Percentiles rank a stretch among this genome's conserved stretches.
Evolutionary conservation across 225 moss, liverwort and hornwort genomes (phyloP).

Genomic region (Marchantia polymorpha): DNA sequence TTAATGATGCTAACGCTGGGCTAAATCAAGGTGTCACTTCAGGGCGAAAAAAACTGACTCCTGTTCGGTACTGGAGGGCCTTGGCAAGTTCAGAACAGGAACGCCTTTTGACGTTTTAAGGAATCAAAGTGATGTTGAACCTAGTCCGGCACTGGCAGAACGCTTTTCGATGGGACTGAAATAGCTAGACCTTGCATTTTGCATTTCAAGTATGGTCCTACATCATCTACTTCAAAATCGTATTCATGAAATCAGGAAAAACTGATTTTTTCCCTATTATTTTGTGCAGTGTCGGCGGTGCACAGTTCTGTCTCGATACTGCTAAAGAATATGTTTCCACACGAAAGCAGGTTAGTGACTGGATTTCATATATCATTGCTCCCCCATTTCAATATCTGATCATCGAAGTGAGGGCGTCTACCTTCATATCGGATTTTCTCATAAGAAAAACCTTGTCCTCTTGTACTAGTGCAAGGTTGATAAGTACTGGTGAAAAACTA

Average conservation of each 20-base stretch:
- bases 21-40: background rate
- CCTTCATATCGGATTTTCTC: background rate
- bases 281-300: conserved; percentile 64
- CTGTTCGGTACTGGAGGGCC: background rate
- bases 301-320: conserved; percentile 93
- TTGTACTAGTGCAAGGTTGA: background rate
- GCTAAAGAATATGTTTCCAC: conserved; percentile 81
- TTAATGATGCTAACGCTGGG: background rate
- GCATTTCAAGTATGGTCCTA: background rate
- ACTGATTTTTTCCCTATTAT: background rate
- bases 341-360: conserved; percentile 95
- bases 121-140: background rate
- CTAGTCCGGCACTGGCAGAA: background rate
- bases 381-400: background rate
- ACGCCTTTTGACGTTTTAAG: background rate
- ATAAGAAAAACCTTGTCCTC: background rate
- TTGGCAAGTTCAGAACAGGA: background rate
- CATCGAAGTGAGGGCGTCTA: background rate
- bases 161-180: background rate
- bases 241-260: background rate
- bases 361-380: too few relatives aligned
- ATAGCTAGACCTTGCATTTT: background rate
- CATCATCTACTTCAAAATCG: background rate
- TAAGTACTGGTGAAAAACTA: background rate
- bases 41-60: background rate